Evolutionary conservation across 371 early-diverging fungal genomes (phyloP).

Genomic region (Circinella umbellata): DNA sequence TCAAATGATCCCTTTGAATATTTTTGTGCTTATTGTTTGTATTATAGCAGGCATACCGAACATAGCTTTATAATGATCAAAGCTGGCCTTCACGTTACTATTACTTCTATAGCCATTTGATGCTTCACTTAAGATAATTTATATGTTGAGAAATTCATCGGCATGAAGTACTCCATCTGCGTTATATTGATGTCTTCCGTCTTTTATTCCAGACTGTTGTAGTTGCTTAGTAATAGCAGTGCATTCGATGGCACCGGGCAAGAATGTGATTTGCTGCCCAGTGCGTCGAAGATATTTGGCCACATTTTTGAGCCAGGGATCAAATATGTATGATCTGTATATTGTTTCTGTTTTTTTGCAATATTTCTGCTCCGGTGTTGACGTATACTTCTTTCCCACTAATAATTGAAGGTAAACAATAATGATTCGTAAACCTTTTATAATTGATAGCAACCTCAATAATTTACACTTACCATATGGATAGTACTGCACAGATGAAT

Average conservation of each 20-base stretch:
- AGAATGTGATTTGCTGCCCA: neutral
- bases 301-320: too few species aligned
- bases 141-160: constrained; percentile 1
- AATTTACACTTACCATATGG: too few species aligned
- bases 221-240: neutral
- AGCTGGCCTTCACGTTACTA: constrained; percentile 22
- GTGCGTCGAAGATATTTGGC: too few species aligned
- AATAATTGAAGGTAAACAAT: too few species aligned
- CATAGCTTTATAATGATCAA: constrained; percentile 35
- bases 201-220: constrained; percentile 6
- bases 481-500: too few species aligned
- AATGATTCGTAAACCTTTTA: too few species aligned
- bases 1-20: constrained; percentile 28
- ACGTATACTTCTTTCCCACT: too few species aligned
- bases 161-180: constrained; percentile 9
- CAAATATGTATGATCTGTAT: too few species aligned
- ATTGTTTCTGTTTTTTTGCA: too few species aligned
- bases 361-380: too few species aligned
- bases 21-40: constrained; percentile 27
- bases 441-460: too few species aligned
- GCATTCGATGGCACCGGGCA: neutral
- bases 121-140: constrained; percentile 23
- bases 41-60: constrained; percentile 37
- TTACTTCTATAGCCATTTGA: constrained; percentile 23
- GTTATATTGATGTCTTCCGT: constrained; percentile 12